These are phyloP conservation scores for Teunomyces cretensis DNA, from an alignment of 805 yeast species.

Conservation along the genomic window DNA sequence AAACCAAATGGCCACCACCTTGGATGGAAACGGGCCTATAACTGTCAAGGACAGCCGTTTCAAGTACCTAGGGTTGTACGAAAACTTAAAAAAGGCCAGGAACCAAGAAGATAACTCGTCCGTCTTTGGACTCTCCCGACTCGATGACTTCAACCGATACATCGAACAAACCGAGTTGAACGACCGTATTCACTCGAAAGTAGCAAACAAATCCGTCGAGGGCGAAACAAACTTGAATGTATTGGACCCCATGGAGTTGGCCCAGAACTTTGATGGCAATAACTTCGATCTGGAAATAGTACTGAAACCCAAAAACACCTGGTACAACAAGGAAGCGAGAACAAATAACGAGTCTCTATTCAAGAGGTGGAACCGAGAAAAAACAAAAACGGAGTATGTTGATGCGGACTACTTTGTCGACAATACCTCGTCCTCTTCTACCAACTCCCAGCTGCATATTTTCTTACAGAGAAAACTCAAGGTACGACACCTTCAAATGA, in stretches of 20 bases:
- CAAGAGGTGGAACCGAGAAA: not conserved
- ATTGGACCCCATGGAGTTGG: constrained; percentile 24
- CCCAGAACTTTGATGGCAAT: constrained; percentile 23
- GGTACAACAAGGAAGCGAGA: not conserved
- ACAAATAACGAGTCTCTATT: constrained; percentile 4
- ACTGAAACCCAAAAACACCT: not conserved
- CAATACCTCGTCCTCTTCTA: not conserved
- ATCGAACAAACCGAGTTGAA: constrained; percentile 35
- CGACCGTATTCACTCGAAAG: constrained; percentile 26
- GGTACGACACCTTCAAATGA: constrained; percentile 72
- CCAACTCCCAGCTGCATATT: constrained; percentile 6
- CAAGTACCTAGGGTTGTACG: constrained; percentile 26
- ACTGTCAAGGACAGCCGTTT: constrained; percentile 19
- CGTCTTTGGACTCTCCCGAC: constrained; percentile 27
- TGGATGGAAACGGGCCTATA: constrained; percentile 1
- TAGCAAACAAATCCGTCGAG: constrained; percentile 7
- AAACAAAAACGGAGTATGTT: not conserved
- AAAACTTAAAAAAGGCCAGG: constrained; percentile 12
- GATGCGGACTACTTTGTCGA: constrained; percentile 6
- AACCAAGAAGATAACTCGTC: constrained; percentile 13
- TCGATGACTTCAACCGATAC: constrained; percentile 37
- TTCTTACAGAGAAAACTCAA: constrained; percentile 56
- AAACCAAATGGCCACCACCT: constrained; percentile 15
- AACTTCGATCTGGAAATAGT: constrained; percentile 1
- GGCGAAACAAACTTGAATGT: constrained; percentile 26